Conservation (phyloP, 345 rosid species). For the Camelina neglecta region DNA sequence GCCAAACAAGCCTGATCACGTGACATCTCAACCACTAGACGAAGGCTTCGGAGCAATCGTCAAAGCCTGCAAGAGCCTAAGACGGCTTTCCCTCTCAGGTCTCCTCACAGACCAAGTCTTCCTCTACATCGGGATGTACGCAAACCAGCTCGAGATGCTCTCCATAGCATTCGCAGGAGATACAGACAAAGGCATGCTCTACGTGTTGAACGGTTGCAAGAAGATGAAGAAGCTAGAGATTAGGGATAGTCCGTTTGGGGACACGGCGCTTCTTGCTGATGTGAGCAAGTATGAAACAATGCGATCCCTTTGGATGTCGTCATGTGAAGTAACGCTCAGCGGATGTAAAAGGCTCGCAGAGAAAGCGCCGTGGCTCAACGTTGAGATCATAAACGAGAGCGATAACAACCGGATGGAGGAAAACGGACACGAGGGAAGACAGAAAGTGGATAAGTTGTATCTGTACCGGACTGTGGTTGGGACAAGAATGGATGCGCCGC, state of each 20-base stretch:
- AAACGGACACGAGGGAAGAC: slow-evolving; percentile 46
- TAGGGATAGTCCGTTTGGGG: slow-evolving; percentile 84
- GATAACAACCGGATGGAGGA: slow-evolving; percentile 33
- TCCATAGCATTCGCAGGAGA: slow-evolving; percentile 94
- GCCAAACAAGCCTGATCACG: slow-evolving; percentile 73
- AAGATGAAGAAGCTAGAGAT: slow-evolving; percentile 91
- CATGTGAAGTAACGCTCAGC: slow-evolving; percentile 88
- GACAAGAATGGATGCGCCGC: slow-evolving; percentile 79
- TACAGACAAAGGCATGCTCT: slow-evolving; percentile 83
- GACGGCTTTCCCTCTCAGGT: slow-evolving; percentile 79
- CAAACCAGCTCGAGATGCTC: slow-evolving; percentile 89
- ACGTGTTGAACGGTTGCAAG: slow-evolving; percentile 90
- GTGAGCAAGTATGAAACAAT: slow-evolving; percentile 95
- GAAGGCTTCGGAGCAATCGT: slow-evolving; percentile 98
- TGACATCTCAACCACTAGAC: slow-evolving; percentile 74
- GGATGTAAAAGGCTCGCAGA: slow-evolving; percentile 79
- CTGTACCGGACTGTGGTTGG: slow-evolving; percentile 81
- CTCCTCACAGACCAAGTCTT: slow-evolving; percentile 81
- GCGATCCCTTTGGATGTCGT: slow-evolving; percentile 99
- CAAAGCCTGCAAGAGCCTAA: slow-evolving; percentile 72
- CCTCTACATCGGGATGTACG: slow-evolving; percentile 81
- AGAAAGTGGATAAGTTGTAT: slow-evolving; percentile 75
- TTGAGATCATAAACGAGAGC: slow-evolving; percentile 75
- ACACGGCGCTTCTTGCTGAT: slow-evolving; percentile 81
- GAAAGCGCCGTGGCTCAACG: slow-evolving; percentile 78